phyloP scores from a whole-genome alignment of 805 yeast genomes.

The Sporopachydermia lactativora region DNA sequence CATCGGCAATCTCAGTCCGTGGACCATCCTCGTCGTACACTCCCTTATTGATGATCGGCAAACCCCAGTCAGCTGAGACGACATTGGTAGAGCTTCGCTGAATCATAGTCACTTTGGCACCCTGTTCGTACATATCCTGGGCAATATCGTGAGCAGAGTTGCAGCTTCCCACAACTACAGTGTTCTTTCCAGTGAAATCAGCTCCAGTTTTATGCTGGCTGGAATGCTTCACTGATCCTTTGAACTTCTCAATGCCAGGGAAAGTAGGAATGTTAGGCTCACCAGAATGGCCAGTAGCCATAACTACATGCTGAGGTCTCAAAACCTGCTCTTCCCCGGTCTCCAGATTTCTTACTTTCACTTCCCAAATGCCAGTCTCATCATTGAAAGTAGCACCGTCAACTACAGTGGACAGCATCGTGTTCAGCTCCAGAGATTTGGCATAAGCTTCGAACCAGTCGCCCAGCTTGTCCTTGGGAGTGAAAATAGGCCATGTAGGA shows the following conservation, averaged over 20 bases:
- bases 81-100: slow-evolving; percentile 33
- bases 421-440: slow-evolving; percentile 25
- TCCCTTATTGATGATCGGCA: slow-evolving; percentile 19
- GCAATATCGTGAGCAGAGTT: slow-evolving; percentile 33
- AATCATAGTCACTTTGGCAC: slow-evolving; percentile 28
- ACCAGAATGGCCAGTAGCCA: slow-evolving; percentile 34
- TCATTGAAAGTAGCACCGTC: slow-evolving; percentile 21
- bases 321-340: slow-evolving; percentile 9
- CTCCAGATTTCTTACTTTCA: slow-evolving; percentile 17
- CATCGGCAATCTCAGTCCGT: slow-evolving; percentile 25
- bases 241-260: slow-evolving; percentile 23
- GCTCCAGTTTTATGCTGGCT: slow-evolving; percentile 28
- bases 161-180: slow-evolving; percentile 31
- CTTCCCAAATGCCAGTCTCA: slow-evolving; percentile 19
- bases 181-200: slow-evolving; percentile 26
- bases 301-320: slow-evolving; percentile 24
- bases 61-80: slow-evolving; percentile 23
- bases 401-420: slow-evolving; percentile 22
- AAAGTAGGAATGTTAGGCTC: slow-evolving; percentile 30
- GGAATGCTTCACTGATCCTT: slow-evolving; percentile 28
- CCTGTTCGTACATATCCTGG: slow-evolving; percentile 31
- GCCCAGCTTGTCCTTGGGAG: slow-evolving; percentile 31
- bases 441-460: slow-evolving; percentile 30
- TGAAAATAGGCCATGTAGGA: slow-evolving; percentile 27
- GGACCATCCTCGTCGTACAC: slow-evolving; percentile 21